A percentile compares a stretch with the other conserved stretches of the same genome.
These are phyloP conservation scores for Amanita rimosa DNA, from an alignment of 768 basidiomycete genomes.

Conservation along the genomic window DNA sequence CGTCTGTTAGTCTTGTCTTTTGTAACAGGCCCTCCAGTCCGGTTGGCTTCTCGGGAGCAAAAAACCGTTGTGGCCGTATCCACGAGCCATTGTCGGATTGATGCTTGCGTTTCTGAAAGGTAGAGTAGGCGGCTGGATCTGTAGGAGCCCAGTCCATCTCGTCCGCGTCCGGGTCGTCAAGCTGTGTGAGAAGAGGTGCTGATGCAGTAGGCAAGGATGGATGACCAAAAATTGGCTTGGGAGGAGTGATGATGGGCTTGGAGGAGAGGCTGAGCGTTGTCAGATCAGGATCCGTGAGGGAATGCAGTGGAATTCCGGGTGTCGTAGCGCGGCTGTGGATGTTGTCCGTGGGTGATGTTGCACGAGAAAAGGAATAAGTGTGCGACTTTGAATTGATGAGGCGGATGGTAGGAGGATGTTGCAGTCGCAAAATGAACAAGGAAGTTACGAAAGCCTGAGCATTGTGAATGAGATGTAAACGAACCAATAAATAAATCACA, in stretches of 20 bases:
- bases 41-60: constrained; percentile 68
- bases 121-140: constrained; percentile 15
- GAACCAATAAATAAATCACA: constrained; percentile 14
- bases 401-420: constrained; percentile 60
- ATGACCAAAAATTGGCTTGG: constrained; percentile 55
- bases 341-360: constrained; percentile 27
- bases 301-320: constrained; percentile 10
- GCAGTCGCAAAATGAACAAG: constrained; percentile 44
- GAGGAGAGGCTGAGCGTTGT: constrained; percentile 54
- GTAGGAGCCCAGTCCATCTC: constrained; percentile 63
- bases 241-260: constrained; percentile 39
- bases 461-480: neutral
- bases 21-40: constrained; percentile 65
- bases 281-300: constrained; percentile 39
- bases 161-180: constrained; percentile 25
- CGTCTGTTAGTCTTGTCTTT: constrained; percentile 44
- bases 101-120: constrained; percentile 13
- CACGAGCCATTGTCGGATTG: constrained; percentile 30
- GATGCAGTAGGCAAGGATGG: constrained; percentile 41
- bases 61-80: constrained; percentile 66
- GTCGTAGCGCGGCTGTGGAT: constrained; percentile 10
- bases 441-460: constrained; percentile 41
- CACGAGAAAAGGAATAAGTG: constrained; percentile 25
- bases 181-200: constrained; percentile 12
- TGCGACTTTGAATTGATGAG: constrained; percentile 49